Evolutionary conservation across 2,329 filamentous ascomycete species (phyloP).

Genomic region (Pyrenophora tritici-repentis): DNA sequence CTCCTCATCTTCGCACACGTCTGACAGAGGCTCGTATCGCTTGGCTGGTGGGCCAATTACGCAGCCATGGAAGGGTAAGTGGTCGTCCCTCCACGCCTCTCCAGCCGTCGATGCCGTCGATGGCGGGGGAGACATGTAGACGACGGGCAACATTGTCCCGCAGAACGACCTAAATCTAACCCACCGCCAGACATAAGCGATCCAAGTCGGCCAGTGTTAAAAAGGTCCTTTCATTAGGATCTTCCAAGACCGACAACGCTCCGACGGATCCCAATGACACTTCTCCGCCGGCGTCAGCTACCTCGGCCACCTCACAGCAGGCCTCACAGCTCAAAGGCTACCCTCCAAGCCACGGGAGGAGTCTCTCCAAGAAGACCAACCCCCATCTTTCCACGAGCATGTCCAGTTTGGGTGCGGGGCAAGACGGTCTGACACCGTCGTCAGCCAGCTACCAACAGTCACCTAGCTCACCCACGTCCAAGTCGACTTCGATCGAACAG

Average conservation of each 20-base stretch:
- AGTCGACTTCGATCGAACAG: slow-evolving; percentile 72
- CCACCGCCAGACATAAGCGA: slow-evolving; percentile 48
- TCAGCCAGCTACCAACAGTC: slow-evolving; percentile 24
- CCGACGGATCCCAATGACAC: slow-evolving; percentile 19
- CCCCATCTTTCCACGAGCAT: slow-evolving; percentile 39
- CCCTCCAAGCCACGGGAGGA: slow-evolving; percentile 29
- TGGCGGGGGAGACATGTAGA: slow-evolving; percentile 9
- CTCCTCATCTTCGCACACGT: background rate
- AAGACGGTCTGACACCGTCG: slow-evolving; percentile 25
- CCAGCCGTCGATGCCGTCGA: slow-evolving; percentile 10
- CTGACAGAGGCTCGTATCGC: slow-evolving; percentile 2
- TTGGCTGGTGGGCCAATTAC: slow-evolving; percentile 22
- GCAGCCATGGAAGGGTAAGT: slow-evolving; percentile 43
- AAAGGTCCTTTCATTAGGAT: slow-evolving; percentile 44
- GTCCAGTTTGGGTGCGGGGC: slow-evolving; percentile 21
- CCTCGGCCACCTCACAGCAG: slow-evolving; percentile 35
- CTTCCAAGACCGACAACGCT: slow-evolving; percentile 38
- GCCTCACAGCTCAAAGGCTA: slow-evolving; percentile 10
- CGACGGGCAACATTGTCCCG: background rate
- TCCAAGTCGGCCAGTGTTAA: slow-evolving; percentile 48
- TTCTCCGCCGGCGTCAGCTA: slow-evolving; percentile 24
- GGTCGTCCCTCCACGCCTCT: slow-evolving; percentile 12
- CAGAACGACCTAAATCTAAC: slow-evolving; percentile 4
- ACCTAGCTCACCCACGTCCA: slow-evolving; percentile 37
- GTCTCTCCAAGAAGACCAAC: slow-evolving; percentile 34